phyloP scores from a whole-genome alignment of 495 filamentous ascomycete genomes.

The Aspergillus kassunensis region DNA sequence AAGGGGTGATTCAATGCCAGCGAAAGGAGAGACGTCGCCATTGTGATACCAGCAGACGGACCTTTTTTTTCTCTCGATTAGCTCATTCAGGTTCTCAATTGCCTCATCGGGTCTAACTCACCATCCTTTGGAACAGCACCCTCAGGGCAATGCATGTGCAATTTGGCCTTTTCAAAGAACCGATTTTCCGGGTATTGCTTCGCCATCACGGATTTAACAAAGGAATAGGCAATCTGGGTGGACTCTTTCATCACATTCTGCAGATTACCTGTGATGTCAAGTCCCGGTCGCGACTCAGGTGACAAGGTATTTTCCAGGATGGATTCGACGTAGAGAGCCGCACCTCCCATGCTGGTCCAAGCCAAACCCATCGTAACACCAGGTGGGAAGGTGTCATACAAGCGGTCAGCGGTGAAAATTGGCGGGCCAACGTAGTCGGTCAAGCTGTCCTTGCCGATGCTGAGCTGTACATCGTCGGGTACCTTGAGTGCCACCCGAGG shows the following conservation, averaged over 20 bases:
- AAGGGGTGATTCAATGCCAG: slow-evolving; percentile 75
- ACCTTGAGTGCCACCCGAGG: slow-evolving; percentile 81
- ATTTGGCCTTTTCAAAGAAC: slow-evolving; percentile 94
- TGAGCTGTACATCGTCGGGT: slow-evolving; percentile 81
- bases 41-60: slow-evolving; percentile 92
- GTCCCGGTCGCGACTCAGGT: slow-evolving; percentile 63
- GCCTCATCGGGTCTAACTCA: slow-evolving; percentile 21
- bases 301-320: slow-evolving; percentile 82
- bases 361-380: slow-evolving; percentile 98
- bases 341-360: slow-evolving; percentile 97
- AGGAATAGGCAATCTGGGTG: slow-evolving; percentile 89
- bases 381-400: slow-evolving; percentile 93
- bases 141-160: slow-evolving; percentile 97
- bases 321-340: slow-evolving; percentile 94
- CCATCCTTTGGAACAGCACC: slow-evolving; percentile 96
- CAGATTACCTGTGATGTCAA: slow-evolving; percentile 91
- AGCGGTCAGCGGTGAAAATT: slow-evolving; percentile 88
- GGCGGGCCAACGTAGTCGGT: slow-evolving; percentile 98
- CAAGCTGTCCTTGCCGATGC: slow-evolving; percentile 82
- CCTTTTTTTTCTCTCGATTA: slow-evolving; percentile 39
- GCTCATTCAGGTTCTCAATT: not conserved
- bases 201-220: slow-evolving; percentile 85
- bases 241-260: slow-evolving; percentile 99
- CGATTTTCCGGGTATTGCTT: slow-evolving; percentile 79
- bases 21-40: slow-evolving; percentile 88